A percentile compares a stretch with the other conserved stretches of the same genome.
Evolutionary conservation across 139 green algal genomes (phyloP).

Genomic region (Yamagishiella unicocca): DNA sequence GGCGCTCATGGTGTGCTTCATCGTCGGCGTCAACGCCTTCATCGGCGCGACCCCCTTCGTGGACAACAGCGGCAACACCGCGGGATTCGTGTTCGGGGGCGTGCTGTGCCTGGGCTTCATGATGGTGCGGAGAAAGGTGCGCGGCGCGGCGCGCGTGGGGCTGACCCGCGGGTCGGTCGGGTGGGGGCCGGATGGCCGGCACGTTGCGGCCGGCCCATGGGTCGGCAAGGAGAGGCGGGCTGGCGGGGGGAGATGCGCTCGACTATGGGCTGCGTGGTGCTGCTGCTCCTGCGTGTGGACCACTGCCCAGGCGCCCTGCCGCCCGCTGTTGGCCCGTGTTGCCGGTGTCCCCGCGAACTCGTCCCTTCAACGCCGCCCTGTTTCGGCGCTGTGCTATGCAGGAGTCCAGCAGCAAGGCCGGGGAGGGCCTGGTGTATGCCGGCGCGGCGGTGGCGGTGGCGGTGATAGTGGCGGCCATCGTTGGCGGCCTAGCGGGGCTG

Average conservation of each 20-base stretch:
- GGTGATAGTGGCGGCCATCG: slow-evolving; percentile 13
- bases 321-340: no score
- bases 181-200: no score
- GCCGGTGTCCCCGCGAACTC: no score
- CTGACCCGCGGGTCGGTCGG: no score
- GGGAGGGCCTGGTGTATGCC: slow-evolving; percentile 5
- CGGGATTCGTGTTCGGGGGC: slow-evolving; percentile 31
- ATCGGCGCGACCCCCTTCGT: slow-evolving; percentile 53
- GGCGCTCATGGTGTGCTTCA: background rate
- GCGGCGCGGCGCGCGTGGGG: background rate
- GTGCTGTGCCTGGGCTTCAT: slow-evolving; percentile 1
- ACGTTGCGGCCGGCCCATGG: no score
- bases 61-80: slow-evolving; percentile 53
- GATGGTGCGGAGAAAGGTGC: slow-evolving; percentile 10
- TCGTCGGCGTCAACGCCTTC: slow-evolving; percentile 39
- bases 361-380: no score
- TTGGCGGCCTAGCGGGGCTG: slow-evolving; percentile 37
- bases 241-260: no score
- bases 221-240: no score
- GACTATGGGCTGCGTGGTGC: no score
- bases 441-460: background rate
- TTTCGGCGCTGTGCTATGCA: no score
- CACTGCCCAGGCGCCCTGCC: no score
- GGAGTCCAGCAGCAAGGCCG: background rate
- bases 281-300: no score